phyloP scores from a whole-genome alignment of 352 stramenopile genomes.

The Elongisporangium undulatum region DNA sequence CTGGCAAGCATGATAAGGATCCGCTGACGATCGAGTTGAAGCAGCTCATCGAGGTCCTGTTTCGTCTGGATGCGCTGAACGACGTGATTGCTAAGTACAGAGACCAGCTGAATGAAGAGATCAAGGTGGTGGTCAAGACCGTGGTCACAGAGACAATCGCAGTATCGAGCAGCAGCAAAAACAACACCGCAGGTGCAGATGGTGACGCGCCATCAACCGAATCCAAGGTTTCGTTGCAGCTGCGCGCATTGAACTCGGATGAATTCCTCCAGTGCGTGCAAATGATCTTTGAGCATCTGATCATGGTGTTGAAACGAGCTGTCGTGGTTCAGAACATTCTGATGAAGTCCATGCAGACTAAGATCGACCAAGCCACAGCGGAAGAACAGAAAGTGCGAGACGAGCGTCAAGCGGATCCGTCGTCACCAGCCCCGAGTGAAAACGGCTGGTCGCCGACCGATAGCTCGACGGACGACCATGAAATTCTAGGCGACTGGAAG shows the following conservation, averaged over 20 bases:
- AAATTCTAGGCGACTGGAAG: constrained; percentile 70
- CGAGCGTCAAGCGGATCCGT: constrained; percentile 1
- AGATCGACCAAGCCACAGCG: constrained; percentile 42
- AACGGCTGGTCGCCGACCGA: constrained; percentile 34
- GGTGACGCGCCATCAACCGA: constrained; percentile 20
- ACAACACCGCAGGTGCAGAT: constrained; percentile 4
- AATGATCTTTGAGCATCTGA: constrained; percentile 88
- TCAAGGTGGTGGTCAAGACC: constrained; percentile 84
- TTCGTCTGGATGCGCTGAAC: constrained; percentile 64
- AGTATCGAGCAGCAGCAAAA: constrained; percentile 50
- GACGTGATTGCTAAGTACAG: constrained; percentile 74
- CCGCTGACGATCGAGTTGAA: constrained; percentile 38
- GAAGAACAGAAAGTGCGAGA: constrained; percentile 25
- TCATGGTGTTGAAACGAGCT: constrained; percentile 75
- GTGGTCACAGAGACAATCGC: constrained; percentile 87
- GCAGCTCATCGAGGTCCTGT: constrained; percentile 62
- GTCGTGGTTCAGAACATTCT: constrained; percentile 75
- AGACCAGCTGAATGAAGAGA: constrained; percentile 81
- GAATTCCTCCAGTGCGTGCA: constrained; percentile 86
- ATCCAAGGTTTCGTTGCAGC: constrained; percentile 81
- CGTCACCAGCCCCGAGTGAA: not conserved
- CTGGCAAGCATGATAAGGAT: constrained; percentile 23
- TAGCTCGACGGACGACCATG: constrained; percentile 36
- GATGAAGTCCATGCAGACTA: constrained; percentile 67
- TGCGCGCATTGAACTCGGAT: constrained; percentile 73